A percentile compares a stretch with the other conserved stretches of the same genome.
These are phyloP conservation scores for Hypomontagnella monticulosa DNA, from an alignment of 495 filamentous ascomycete species.

Conservation along the genomic window DNA sequence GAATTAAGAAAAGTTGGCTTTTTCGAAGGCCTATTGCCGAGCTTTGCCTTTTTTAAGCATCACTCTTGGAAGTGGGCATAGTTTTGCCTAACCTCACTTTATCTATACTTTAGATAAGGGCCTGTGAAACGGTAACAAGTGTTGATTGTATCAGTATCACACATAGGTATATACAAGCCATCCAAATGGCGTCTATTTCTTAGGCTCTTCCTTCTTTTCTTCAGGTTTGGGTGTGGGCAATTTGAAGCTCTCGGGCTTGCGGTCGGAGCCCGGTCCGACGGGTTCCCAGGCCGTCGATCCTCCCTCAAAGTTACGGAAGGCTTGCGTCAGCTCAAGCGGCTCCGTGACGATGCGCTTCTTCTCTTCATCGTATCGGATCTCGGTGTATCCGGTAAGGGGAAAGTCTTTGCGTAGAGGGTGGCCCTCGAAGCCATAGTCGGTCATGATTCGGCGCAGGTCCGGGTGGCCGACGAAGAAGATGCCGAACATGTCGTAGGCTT, in stretches of 20 bases:
- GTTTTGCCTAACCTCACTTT: background rate
- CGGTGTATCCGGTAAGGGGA: constrained; percentile 97
- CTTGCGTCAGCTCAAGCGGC: constrained; percentile 96
- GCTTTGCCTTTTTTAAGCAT: too few species aligned
- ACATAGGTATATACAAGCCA: constrained; percentile 46
- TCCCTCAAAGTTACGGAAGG: constrained; percentile 98
- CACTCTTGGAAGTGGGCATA: too few species aligned
- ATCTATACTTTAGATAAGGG: constrained; percentile 1
- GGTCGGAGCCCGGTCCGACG: constrained; percentile 81
- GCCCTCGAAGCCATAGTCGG: constrained; percentile 98
- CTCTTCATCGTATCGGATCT: constrained; percentile 97
- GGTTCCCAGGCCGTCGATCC: constrained; percentile 88
- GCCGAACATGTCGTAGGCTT: constrained; percentile 97
- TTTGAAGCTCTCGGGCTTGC: constrained; percentile 90
- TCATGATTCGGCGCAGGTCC: constrained; percentile 98
- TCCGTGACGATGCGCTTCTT: constrained; percentile 99
- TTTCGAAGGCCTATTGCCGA: too few species aligned
- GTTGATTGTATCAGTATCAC: constrained; percentile 29
- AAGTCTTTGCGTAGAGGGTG: constrained; percentile 98
- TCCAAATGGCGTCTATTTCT: constrained; percentile 72
- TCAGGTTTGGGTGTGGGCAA: constrained; percentile 95
- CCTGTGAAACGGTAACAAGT: constrained; percentile 9
- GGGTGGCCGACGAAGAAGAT: constrained; percentile 97
- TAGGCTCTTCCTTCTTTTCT: constrained; percentile 85
- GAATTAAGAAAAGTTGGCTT: too few species aligned